Evolutionary conservation across 306 rosid species (phyloP), one percentile per base, ranked within the genome.

Genomic region (Senna tora): DNA sequence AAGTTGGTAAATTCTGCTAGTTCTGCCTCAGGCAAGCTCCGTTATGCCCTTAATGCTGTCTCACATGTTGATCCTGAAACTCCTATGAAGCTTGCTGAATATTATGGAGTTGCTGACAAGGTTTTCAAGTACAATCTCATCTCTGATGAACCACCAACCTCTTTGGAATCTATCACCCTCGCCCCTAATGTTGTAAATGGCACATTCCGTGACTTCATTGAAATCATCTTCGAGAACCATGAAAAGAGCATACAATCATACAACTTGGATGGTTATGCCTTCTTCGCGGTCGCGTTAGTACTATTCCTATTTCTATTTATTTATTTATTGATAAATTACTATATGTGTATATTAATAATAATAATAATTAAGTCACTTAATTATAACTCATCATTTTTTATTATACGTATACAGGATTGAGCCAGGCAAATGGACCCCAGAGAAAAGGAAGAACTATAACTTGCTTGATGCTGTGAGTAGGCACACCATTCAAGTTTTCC

Each of bases 391-490:
- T 33, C 38, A 33, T 33, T 33, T 33, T 6, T 6, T 33, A 33
- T 11, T 28, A 0, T 39, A 1, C 4, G 5, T 3, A 1, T 13
- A 12, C 53, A 88, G 95, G 17, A 14, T 86, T 2, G 96, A 89
- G 82, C 93, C 96, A 2, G 97, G 97, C 15, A 78, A 2, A 8
- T 92, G 97, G 97, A 69, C 42, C 46, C 94, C 94, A 4, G 94
- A 83, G 64, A 78, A 78, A 33, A 83, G 93, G 50, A 83, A 21
- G 77, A 79, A 72, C 77, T 90, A 88, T 74, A 88, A 92, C 63
- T 92, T 89, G 65, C 80, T 92, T 2, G 97, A 92, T 15, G 96
- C 92, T 0, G 74, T 89, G 32, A 92, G 96, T 87, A 86, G 94
- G 33, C 94, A 92, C 81, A 87, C 94, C 5, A 51, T 92, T 45